Evolutionary conservation across 176 grass and related monocot genomes (phyloP).

Genomic region (Saccharum officinarum): DNA sequence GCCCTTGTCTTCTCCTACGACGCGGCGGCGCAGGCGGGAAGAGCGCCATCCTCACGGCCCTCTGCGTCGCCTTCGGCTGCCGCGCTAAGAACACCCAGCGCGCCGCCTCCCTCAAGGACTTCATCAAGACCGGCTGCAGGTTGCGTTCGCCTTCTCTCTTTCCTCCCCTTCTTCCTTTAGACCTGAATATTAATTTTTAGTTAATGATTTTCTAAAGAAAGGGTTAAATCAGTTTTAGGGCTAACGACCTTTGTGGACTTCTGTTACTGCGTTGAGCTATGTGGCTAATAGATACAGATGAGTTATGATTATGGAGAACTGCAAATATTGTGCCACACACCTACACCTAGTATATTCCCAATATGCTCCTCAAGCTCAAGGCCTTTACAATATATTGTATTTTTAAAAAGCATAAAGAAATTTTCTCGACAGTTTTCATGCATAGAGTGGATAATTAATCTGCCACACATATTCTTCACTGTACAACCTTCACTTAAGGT

Average conservation of each 20-base stretch:
- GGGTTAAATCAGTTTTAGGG: background rate
- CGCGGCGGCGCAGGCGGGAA: conserved; percentile 57
- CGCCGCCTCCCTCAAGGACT: conserved; percentile 73
- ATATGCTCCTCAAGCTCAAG: background rate
- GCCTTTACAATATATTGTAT: background rate
- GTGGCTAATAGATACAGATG: background rate
- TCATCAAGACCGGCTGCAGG: conserved; percentile 96
- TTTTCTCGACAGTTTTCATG: background rate
- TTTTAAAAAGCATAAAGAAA: background rate
- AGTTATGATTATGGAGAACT: background rate
- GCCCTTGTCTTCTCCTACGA: background rate
- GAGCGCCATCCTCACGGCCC: conserved; percentile 87
- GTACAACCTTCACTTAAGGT: background rate
- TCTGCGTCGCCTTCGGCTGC: conserved; percentile 88
- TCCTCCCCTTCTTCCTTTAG: background rate
- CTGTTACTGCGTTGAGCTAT: background rate
- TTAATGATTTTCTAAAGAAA: background rate
- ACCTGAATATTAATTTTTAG: background rate
- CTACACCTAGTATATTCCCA: background rate
- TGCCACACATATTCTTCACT: background rate
- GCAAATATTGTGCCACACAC: background rate
- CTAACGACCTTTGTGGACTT: background rate
- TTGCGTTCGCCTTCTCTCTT: conserved; percentile 10
- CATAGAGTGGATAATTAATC: background rate
- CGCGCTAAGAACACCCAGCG: conserved; percentile 87